phyloP scores from a whole-genome alignment of 192 early-diverging fungal genomes.

The Entrophospora sp. region DNA sequence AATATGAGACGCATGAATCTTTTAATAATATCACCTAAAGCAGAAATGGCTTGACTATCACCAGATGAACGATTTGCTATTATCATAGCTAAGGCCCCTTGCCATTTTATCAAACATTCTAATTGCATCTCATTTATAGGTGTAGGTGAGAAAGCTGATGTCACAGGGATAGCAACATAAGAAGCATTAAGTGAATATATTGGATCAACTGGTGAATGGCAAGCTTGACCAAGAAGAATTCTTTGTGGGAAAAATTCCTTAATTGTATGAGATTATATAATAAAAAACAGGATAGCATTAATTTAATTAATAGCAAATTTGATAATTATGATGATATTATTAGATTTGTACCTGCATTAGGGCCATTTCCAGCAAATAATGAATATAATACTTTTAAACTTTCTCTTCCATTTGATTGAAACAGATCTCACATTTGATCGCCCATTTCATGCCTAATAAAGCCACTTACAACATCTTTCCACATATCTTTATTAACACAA shows the following conservation, averaged over 20 bases:
- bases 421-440: conserved; percentile 20
- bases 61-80: conserved; percentile 77
- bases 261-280: conserved; percentile 19
- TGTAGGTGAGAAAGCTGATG: neutral
- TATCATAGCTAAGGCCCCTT: conserved; percentile 62
- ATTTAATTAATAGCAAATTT: neutral
- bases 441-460: conserved; percentile 56
- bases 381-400: conserved; percentile 57
- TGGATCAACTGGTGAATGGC: neutral
- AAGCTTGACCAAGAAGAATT: neutral
- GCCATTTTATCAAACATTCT: conserved; percentile 57
- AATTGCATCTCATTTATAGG: conserved; percentile 16
- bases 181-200: neutral
- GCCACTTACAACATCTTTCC: conserved; percentile 66
- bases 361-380: conserved; percentile 56
- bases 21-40: conserved; percentile 69
- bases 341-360: conserved; percentile 28
- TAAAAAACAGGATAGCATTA: conserved; percentile 9
- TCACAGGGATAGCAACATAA: neutral
- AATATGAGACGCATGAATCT: conserved; percentile 61
- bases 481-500: conserved; percentile 73
- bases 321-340: neutral
- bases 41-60: conserved; percentile 58
- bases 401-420: conserved; percentile 30
- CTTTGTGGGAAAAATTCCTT: conserved; percentile 24